Base-by-base conservation (phyloP, 169 alveolate genomes). In the Plasmodium coatneyi region DNA sequence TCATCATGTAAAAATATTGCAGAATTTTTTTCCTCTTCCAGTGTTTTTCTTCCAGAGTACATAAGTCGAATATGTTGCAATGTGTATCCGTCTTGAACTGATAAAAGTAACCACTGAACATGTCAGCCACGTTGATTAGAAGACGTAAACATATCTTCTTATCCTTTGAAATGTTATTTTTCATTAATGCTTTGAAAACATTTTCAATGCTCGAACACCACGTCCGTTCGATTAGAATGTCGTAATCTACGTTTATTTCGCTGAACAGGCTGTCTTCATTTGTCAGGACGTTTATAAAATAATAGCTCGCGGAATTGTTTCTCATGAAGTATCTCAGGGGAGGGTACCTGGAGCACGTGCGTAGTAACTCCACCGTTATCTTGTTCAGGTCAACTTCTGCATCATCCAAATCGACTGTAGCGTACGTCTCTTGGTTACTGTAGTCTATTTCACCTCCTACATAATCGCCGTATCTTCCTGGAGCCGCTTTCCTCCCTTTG, bases 141-240 rank as follows among this genome's bases (percentile, higher is more conserved):
- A 90, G 95, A 9, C 95, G 90, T 16, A 90, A 80, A 80, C 84
- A 80, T 34, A 90, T 72, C 46, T 90, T 90, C 70, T 90, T 80
- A 70, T 90, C 82, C 72, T 90, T 80, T 72, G 66, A 12, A 71
- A 90, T 43, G 28, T 90, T 90, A 25, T 70, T 80, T 90, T 80
- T 54, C 84, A 90, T 54, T 71, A 90, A 79, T 1, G 83, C 83
- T 80, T 81, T 60, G 83, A 90, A 90, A 32, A 80, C 46, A 49
- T 90, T 90, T n/a, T 90, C 92, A 28, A 90, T 80, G 74, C 10
- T 46, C 22, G 80, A 30, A 81, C 92, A 46, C 95, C 95, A 90
- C 3, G 95, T 80, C 16, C 92, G 72, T 80, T 90, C 95, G 32
- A 90, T 90, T 70, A 90, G 66, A 41, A 81, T 90, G 36, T 90